phyloP scores from a whole-genome alignment of 1,284 basidiomycete species.

The Ustilago tritici region DNA sequence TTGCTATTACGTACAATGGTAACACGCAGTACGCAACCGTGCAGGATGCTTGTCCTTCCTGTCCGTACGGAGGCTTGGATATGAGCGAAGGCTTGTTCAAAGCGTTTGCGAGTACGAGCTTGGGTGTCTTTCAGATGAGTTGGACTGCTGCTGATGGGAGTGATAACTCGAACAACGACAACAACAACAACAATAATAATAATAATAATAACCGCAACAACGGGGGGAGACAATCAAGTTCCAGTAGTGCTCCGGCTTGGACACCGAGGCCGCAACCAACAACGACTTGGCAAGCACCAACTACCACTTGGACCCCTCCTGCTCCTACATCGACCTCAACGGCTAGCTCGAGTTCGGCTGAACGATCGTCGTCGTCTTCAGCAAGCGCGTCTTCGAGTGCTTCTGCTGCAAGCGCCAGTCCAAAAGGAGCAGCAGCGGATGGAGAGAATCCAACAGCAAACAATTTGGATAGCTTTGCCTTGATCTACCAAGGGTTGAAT shows the following conservation, averaged over 20 bases:
- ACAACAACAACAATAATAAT: constrained; percentile 7
- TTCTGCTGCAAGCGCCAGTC: constrained; percentile 1
- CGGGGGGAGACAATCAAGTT: constrained; percentile 1
- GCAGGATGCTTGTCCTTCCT: constrained; percentile 80
- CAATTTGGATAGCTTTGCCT: constrained; percentile 44
- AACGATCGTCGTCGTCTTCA: background rate
- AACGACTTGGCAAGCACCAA: constrained; percentile 21
- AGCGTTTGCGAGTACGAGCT: constrained; percentile 34
- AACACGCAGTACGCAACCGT: constrained; percentile 75
- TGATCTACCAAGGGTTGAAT: constrained; percentile 46
- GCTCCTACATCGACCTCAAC: constrained; percentile 5
- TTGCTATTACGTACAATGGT: constrained; percentile 75
- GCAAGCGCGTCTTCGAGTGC: constrained; percentile 10
- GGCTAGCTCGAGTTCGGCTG: background rate
- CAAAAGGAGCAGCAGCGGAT: background rate
- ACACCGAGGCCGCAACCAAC: constrained; percentile 18
- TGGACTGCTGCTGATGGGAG: constrained; percentile 44
- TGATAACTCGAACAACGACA: constrained; percentile 16
- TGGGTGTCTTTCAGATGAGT: constrained; percentile 57
- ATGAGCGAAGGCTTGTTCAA: constrained; percentile 81
- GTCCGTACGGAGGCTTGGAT: constrained; percentile 80
- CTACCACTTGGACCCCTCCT: constrained; percentile 14
- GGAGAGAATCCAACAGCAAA: background rate
- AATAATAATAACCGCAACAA: constrained; percentile 17
- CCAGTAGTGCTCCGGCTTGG: constrained; percentile 11